Evolutionary conservation across 2,329 filamentous ascomycete genomes (phyloP), one percentile per base, ranked within the genome.

Genomic region (Gliomastix tumulicola): DNA sequence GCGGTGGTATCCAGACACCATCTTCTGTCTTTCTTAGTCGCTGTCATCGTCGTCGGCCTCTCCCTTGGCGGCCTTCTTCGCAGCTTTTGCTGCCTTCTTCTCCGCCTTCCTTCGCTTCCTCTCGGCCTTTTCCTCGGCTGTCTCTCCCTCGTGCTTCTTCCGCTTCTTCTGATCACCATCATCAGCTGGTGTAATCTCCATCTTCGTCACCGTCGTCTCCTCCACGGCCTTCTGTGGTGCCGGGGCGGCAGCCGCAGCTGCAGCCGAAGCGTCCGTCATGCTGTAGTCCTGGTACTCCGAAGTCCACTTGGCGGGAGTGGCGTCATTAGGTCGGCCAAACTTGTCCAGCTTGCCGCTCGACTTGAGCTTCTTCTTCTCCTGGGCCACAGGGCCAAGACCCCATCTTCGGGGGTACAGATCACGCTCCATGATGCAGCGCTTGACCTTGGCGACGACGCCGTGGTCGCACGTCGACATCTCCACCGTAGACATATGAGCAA

Each of bases 341-440:
- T 98, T 98, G 73, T 98, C 92, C 42, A 98, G 83, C 69, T 96
- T 95, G 63, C 92, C 92, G 49, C 88, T 85, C 36, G 89, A 87
- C 80, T 97, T 97, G 73, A 98, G 81, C 79, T 97, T 96, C 84
- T 98, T 98, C 82, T 98, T 98, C 76, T 97, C 88, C 34, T 84
- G 68, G 34, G 92, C 92, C 42, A 90, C 82, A 36, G 92, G 90
- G 44, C 92, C 92, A 57, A 97, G 79, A 48, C 92, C 92, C 92
- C 92, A 98, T 72, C 90, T 76, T 61, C 88, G 79, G 45, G 92
- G 92, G 76, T 98, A 98, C 41, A 97, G 75, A 60, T 97, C 92
- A 53, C 92, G 86, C 75, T 98, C 92, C 92, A 98, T 98, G 65
- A 98, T 98, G 66, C 89, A 95, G 54, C 92, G 84, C 82, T 98